These are phyloP conservation scores for Hamamelis virginiana DNA, from an alignment of 164 flowering plant genomes.

Conservation along the genomic window DNA sequence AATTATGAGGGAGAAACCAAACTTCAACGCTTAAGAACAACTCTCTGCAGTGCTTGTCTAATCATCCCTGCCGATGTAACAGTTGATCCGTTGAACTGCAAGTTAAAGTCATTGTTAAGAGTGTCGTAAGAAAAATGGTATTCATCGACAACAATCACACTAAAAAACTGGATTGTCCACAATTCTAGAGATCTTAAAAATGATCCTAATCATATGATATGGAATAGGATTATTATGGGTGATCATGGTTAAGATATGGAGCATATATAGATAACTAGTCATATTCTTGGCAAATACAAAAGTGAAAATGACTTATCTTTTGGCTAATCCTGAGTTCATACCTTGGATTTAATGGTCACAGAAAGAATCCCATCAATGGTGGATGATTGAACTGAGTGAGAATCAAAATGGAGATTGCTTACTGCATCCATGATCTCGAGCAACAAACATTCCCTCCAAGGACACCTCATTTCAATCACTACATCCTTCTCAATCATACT, in stretches of 20 bases:
- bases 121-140: not conserved
- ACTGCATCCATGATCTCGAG: slow-evolving; percentile 67
- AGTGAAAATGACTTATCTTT: not conserved
- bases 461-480: slow-evolving; percentile 52
- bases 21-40: slow-evolving; percentile 34
- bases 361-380: slow-evolving; percentile 57
- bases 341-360: slow-evolving; percentile 73
- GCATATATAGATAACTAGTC: too few relatives aligned
- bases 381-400: slow-evolving; percentile 72
- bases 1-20: not conserved
- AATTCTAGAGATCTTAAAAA: too few relatives aligned
- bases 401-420: slow-evolving; percentile 59
- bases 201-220: too few relatives aligned
- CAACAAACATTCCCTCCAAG: slow-evolving; percentile 71
- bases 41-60: slow-evolving; percentile 55
- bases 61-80: slow-evolving; percentile 47
- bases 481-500: slow-evolving; percentile 42
- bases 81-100: slow-evolving; percentile 58
- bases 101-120: not conserved
- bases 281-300: not conserved
- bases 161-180: too few relatives aligned
- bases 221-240: not conserved
- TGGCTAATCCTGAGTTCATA: slow-evolving; percentile 14
- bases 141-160: too few relatives aligned
- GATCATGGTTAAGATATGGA: too few relatives aligned